Conservation (phyloP, 1,284 basidiomycete species). For the Xerocomus amazonicus region DNA sequence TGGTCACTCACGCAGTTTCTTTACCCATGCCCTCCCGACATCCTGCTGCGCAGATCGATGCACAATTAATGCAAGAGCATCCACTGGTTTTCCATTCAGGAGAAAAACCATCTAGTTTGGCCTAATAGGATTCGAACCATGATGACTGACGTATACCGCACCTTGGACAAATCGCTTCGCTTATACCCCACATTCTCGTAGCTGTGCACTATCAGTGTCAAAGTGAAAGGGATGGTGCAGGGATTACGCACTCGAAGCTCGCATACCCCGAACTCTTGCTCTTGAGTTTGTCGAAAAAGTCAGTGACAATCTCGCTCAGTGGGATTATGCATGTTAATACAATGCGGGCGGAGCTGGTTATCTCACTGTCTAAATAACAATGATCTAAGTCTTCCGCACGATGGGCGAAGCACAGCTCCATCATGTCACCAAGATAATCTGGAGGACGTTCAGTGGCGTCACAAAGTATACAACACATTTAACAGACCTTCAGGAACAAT, state of each 20-base stretch:
- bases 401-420: slow-evolving; percentile 83
- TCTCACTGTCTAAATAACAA: slow-evolving; percentile 68
- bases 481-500: slow-evolving; percentile 84
- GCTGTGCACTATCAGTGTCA: slow-evolving; percentile 37
- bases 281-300: slow-evolving; percentile 92
- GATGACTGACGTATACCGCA: slow-evolving; percentile 28
- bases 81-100: slow-evolving; percentile 83
- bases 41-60: slow-evolving; percentile 70
- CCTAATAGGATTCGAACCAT: not conserved
- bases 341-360: slow-evolving; percentile 54
- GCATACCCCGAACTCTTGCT: slow-evolving; percentile 89
- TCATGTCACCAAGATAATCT: slow-evolving; percentile 89
- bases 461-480: slow-evolving; percentile 3
- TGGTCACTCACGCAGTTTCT: slow-evolving; percentile 73
- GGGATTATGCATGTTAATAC: slow-evolving; percentile 83
- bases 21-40: slow-evolving; percentile 80
- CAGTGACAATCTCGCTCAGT: slow-evolving; percentile 85
- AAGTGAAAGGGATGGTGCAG: not conserved
- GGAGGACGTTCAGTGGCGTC: slow-evolving; percentile 13
- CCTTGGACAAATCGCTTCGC: slow-evolving; percentile 77
- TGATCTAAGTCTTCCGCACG: slow-evolving; percentile 79
- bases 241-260: slow-evolving; percentile 74
- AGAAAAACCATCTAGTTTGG: slow-evolving; percentile 75
- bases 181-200: slow-evolving; percentile 92
- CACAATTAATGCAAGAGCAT: slow-evolving; percentile 88